Conservation (phyloP, 805 yeast genomes). For the Gaillardinia entomophila region DNA sequence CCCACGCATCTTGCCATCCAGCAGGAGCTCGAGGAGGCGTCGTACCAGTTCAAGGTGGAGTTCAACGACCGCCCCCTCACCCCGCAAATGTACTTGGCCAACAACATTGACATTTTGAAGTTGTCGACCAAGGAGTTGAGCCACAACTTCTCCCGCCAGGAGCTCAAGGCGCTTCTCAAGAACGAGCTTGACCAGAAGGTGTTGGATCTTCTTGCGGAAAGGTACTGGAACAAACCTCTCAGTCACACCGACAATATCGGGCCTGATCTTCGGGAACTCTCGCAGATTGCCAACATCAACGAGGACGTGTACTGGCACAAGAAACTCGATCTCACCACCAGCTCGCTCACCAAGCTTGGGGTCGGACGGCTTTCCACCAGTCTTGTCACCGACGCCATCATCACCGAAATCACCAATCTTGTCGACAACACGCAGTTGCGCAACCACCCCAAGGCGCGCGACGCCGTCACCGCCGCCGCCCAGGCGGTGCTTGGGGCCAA, state of each 20-base stretch:
- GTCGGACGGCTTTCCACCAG: constrained; percentile 87
- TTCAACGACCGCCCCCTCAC: constrained; percentile 92
- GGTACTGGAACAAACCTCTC: constrained; percentile 82
- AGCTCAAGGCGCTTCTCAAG: constrained; percentile 71
- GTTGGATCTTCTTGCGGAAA: constrained; percentile 76
- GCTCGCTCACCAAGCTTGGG: constrained; percentile 85
- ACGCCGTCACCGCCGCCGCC: constrained; percentile 81
- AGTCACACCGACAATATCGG: constrained; percentile 23
- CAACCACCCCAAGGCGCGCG: constrained; percentile 81
- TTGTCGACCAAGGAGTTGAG: constrained; percentile 82
- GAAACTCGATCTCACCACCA: constrained; percentile 77
- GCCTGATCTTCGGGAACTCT: constrained; percentile 50
- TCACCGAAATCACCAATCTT: constrained; percentile 71
- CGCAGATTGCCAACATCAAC: constrained; percentile 40
- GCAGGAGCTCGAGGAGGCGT: constrained; percentile 87
- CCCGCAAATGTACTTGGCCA: constrained; percentile 90
- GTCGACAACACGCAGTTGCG: constrained; percentile 69
- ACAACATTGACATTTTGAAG: constrained; percentile 82
- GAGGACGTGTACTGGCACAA: constrained; percentile 85
- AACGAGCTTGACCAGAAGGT: constrained; percentile 86
- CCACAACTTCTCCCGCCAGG: constrained; percentile 74
- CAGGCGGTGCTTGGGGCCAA: constrained; percentile 68
- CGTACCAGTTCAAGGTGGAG: constrained; percentile 91
- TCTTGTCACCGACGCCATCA: constrained; percentile 71
- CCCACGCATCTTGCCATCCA: constrained; percentile 85